These are phyloP conservation scores for Amanita exitialis DNA, from an alignment of 768 basidiomycete genomes.

Conservation along the genomic window DNA sequence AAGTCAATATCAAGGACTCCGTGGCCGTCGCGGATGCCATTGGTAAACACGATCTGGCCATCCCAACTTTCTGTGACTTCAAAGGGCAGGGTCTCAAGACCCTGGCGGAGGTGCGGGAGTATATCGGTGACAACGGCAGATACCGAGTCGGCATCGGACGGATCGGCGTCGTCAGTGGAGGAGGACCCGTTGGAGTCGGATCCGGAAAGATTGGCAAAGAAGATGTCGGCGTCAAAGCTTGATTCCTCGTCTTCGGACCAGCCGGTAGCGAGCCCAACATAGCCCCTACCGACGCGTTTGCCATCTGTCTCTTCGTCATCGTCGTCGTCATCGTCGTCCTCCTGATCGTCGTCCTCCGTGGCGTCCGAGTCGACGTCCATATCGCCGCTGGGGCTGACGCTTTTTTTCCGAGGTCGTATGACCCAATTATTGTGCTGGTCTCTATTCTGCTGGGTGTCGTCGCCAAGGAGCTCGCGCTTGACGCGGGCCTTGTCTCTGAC, in stretches of 20 bases:
- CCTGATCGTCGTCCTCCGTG: slow-evolving; percentile 53
- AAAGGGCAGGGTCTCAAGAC: slow-evolving; percentile 37
- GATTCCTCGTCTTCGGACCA: slow-evolving; percentile 79
- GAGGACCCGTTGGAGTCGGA: slow-evolving; percentile 23
- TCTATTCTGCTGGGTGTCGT: slow-evolving; percentile 31
- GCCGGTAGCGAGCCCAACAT: slow-evolving; percentile 59
- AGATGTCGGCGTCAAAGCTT: slow-evolving; percentile 74
- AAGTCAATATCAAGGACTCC: slow-evolving; percentile 63
- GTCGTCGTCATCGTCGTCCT: slow-evolving; percentile 29
- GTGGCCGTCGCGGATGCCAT: slow-evolving; percentile 44
- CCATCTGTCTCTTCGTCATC: slow-evolving; percentile 39
- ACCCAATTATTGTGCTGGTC: slow-evolving; percentile 49
- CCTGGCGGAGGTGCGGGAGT: slow-evolving; percentile 19
- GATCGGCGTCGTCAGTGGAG: slow-evolving; percentile 25
- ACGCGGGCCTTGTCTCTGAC: slow-evolving; percentile 40
- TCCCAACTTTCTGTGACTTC: slow-evolving; percentile 69
- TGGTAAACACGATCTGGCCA: slow-evolving; percentile 66
- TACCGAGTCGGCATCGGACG: slow-evolving; percentile 29
- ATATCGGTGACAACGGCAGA: slow-evolving; percentile 20
- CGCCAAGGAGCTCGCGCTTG: slow-evolving; percentile 50
- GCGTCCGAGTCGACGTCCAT: slow-evolving; percentile 55
- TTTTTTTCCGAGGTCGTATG: slow-evolving; percentile 58
- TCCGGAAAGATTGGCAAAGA: slow-evolving; percentile 72
- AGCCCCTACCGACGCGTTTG: slow-evolving; percentile 24
- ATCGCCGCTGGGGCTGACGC: slow-evolving; percentile 53